Base-by-base conservation (phyloP, 352 stramenopile genomes). In the Globisporangium radiosum region DNA sequence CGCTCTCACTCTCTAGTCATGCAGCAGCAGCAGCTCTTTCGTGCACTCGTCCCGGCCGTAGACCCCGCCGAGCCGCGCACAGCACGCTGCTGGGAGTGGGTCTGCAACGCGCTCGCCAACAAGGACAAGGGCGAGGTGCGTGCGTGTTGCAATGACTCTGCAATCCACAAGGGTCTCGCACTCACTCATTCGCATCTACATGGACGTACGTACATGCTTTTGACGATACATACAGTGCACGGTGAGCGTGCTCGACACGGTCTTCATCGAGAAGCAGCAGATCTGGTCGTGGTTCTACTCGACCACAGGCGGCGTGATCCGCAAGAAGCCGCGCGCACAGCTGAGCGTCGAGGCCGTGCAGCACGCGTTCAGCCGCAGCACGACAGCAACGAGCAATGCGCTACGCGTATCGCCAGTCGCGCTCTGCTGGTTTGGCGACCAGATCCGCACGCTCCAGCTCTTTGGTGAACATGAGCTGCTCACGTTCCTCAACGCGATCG, bases 221-320 rank as follows among this genome's bases (percentile, higher is more conserved):
- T 44, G 7, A 2, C 40, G n/a, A 33, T 7, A 36, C 17, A 13
- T 7, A 2, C 33, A 84, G 68, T 86, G 81, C 49, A 58, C 49
- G 10, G 57, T 88, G 39, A 66, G 71, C 5, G 62, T 92, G 1
- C 59, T 93, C 17, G 84, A 90, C 60, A 88, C 74, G 42, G 73
- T 91, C 37, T 88, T 92, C 63, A 56, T 90, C 47, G 66, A 87
- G 63, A 83, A 87, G 52, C 78, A 85, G 52, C 74, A 90, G 61
- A 90, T 93, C 56, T 88, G 78, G 77, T 81, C 76, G 10, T 91
- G 83, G 83, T 91, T 85, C 63, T 86, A 79, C 65, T 80, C 66
- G 7, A 78, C 64, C 47, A 63, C 55, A 5, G 60, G 68, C 56
- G 81, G 81, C 19, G 59, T 89, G 25, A 70, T 91, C 39, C 74